Base-by-base conservation (phyloP, 2,329 filamentous ascomycete species). In the Diaporthe sp. region DNA sequence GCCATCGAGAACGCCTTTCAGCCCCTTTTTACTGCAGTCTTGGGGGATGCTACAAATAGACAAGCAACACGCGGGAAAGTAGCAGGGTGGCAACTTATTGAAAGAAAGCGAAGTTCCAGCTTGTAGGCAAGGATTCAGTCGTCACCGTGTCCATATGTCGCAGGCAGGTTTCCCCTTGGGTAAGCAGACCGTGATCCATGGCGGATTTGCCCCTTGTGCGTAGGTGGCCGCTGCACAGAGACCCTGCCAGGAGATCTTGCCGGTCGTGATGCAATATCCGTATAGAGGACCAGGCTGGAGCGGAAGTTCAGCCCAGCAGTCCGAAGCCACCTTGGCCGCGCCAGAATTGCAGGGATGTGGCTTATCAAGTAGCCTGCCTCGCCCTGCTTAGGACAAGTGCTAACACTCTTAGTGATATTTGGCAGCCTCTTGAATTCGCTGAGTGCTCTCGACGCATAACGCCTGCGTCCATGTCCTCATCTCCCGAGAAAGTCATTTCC, bases 301-400 rank as follows among this genome's bases (percentile, higher is more conserved):
- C 65, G 37, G 58, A 67, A 68, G 49, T 69, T 76, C 69, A 71
- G 57, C 57, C 37, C 49, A 59, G 67, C 37, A 67, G 42, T 58
- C 51, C 55, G 72, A 74, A 72, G 59, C 72, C 58, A 53, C 69
- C 70, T 39, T 49, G 58, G 57, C 39, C 34, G 39, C 57, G 44
- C 46, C 46, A 67, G 22, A 5, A 22, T 28, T 76, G 58, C 75
- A 72, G 69, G 75, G 75, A 67, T 74, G 37, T 31, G 46, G 74
- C 74, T 68, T 62, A 51, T 46, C 37, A 13, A 49, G 28, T 42
- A 57, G 46, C 70, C 51, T 74, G 39, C 37, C 15, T 25, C 37
- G 37, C 25, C 28, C 19, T 69, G 34, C 49, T 42, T 69, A 69
- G 65, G 34, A 69, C 49, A 28, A 42, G 65, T 69, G 49, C 65